Evolutionary conservation across 805 yeast genomes (phyloP).

Genomic region (Priceomyces medius): DNA sequence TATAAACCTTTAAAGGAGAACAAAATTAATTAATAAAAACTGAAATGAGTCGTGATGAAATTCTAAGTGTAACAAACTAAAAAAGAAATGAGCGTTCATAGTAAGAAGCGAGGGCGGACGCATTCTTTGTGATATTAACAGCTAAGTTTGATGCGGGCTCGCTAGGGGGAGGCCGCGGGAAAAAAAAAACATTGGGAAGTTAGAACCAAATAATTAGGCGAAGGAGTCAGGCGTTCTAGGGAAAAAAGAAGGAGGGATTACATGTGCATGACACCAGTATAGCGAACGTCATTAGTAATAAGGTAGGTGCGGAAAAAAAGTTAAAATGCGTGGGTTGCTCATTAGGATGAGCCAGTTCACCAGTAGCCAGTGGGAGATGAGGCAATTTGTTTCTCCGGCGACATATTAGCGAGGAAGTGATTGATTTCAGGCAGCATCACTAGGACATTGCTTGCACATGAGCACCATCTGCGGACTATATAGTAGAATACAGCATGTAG

Average conservation of each 20-base stretch:
- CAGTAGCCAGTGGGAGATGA: not conserved
- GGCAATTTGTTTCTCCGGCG: not conserved
- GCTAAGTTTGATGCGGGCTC: not conserved
- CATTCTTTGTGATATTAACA: not conserved
- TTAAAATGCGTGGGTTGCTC: no score
- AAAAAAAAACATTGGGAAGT: no score
- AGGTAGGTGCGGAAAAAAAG: no score
- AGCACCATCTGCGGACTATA: no score
- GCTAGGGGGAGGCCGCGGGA: not conserved
- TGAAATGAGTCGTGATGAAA: constrained; percentile 3
- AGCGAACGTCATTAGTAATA: not conserved
- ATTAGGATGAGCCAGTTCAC: not conserved
- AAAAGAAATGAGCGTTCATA: constrained; percentile 5
- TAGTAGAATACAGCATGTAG: no score
- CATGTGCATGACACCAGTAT: no score
- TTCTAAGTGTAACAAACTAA: constrained; percentile 6
- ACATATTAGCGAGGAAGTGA: not conserved
- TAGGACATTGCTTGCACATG: no score
- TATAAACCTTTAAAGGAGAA: constrained; percentile 1
- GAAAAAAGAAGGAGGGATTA: not conserved
- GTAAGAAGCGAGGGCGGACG: not conserved
- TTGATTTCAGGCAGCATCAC: no score
- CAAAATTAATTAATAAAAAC: constrained; percentile 2
- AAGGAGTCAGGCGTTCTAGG: not conserved
- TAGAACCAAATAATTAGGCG: no score